Percentiles rank a stretch among this genome's conserved stretches.
These are phyloP conservation scores for Xylaria venustula DNA, from an alignment of 495 filamentous ascomycete species.

Conservation along the genomic window DNA sequence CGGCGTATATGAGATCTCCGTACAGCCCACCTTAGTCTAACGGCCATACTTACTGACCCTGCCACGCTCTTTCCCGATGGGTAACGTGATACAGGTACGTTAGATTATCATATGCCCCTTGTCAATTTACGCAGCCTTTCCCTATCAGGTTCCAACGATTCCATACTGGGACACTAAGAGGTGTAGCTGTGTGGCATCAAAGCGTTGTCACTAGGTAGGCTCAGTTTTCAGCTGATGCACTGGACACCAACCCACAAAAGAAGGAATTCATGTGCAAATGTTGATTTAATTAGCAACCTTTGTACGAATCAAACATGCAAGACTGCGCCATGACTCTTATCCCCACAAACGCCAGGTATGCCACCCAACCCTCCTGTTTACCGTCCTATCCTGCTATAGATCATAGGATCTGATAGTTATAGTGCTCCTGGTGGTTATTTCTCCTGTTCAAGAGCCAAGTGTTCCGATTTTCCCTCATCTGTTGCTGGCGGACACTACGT, in stretches of 20 bases:
- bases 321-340: not conserved
- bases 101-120: too few species aligned
- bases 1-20: too few species aligned
- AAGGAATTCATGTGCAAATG: not conserved
- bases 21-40: too few species aligned
- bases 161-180: too few species aligned
- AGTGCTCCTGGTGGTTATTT: conserved; percentile 32
- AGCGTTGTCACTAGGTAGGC: too few species aligned
- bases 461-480: conserved; percentile 40
- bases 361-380: not conserved
- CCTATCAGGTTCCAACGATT: too few species aligned
- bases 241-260: not conserved
- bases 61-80: too few species aligned
- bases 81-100: too few species aligned
- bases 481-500: conserved; percentile 60
- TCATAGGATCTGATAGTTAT: conserved; percentile 30
- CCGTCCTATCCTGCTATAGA: not conserved
- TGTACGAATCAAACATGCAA: not conserved
- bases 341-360: not conserved
- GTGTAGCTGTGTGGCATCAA: too few species aligned
- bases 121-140: too few species aligned
- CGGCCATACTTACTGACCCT: too few species aligned
- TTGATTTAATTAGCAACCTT: not conserved
- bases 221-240: too few species aligned
- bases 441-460: conserved; percentile 28